Base-by-base conservation (phyloP, 1,139 yeast genomes). In the Lodderomyces jiufengensis region DNA sequence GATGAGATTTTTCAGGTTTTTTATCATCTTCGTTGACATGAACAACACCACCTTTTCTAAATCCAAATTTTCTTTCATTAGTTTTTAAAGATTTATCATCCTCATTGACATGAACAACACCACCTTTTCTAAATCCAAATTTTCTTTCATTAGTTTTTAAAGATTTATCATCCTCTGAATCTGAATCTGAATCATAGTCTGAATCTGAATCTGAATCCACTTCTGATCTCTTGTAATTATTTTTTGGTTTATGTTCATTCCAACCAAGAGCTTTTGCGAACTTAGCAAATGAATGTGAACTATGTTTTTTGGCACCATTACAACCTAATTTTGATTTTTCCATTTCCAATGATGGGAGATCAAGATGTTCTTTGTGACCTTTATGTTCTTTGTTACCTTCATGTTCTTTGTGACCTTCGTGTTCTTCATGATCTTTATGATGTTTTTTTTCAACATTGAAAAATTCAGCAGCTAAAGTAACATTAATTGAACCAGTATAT, bases 401-500 rank as follows among this genome's bases (percentile, higher is more conserved):
- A 18, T 29, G 27, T 15, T 38, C 29, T 10, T 10, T 11, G 11
- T 32, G 30, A 18, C 25, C 11, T 9, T 16, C 9, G 10, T 32
- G 30, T 8, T 14, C 27, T 12, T 32, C n/a, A 15, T 42, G 39
- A 7, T 29, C 21, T 12, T 21, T 32, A 14, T 31, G 31, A 29
- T 30, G 33, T 21, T 28, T 31, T 3, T 32, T 22, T 16, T 47
- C 39, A 21, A 28, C 23, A 20, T 28, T 12, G 57, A 66, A 84
- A 54, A 76, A 82, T 37, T 70, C 62, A 3, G 77, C 77, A 6
- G 61, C 60, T 37, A 86, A 59, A 2, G 69, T 58, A 9, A 81
- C 66, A 32, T 76, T 61, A 57, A 84, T 83, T 1, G 61, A 66
- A 3, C 95, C 95, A 2, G 78, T 76, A 39, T 79, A 63, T 28